Base-by-base conservation (phyloP, 176 grass and related monocot species). In the Pontederia crassipes region DNA sequence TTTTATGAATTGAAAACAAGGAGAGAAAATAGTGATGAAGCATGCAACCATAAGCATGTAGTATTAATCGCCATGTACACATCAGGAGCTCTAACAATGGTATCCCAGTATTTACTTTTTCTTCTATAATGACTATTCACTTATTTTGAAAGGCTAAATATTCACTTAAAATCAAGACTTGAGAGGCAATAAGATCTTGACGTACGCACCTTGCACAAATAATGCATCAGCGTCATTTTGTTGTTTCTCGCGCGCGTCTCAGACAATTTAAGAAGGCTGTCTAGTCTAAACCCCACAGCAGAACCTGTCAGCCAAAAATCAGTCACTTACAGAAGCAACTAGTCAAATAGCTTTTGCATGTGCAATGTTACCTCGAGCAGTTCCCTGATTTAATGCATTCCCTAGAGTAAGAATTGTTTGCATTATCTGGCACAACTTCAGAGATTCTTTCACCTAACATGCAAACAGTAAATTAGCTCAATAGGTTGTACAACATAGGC, bases 161-260 rank as follows among this genome's bases (percentile, higher is more conserved):
- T 18, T 26, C 49, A 49, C 13, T 5, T 13, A 65, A 49, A 15
- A 49, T 49, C 48, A 5, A 13, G 24, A 27, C 24, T 9, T 5
- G 3, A 62, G n/a, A 17, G 3, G 35, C 3, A 15, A 13, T 35
- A 47, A n/a, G 12, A 16, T 12, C 48, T 35, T 16, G 18, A 17
- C 45, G 10, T 52, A 61, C 12, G 49, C 85, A 96, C 92, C 83
- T 96, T 96, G 83, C 92, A 96, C 72, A 96, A 78, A 85, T 96
- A 96, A 79, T 96, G 92, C 83, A 96, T 96, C 62, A 96, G 78
- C n/a, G 87, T 96, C 83, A 96, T 81, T 69, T 96, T 96, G 45
- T 88, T 96, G 65, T 96, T 96, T 78, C 83, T 90, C 52, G 92
- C 81, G 70, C 87, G 92, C 56, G 87, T 96, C 75, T 96, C 92